Evolutionary conservation across 2,329 filamentous ascomycete genomes (phyloP), one percentile per base, ranked within the genome.

Genomic region (Sporothrix euskadiensis): DNA sequence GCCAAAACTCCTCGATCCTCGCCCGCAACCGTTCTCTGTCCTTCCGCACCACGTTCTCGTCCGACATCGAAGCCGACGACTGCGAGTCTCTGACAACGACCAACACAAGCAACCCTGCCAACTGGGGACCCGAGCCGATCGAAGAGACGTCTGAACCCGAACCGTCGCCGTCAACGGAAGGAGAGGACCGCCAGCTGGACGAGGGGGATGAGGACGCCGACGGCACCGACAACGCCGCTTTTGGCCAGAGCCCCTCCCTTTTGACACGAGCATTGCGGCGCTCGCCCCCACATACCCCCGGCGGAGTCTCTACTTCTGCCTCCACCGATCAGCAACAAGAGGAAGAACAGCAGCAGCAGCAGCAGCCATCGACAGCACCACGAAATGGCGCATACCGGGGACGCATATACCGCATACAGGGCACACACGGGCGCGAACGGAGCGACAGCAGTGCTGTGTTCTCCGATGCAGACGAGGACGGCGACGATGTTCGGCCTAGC

Each of bases 111-210:
- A 16, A 19, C 35, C 35, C 8, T 8, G 35, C 35, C 35, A 35
- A 47, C 73, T 75, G 76, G 47, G 80, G 81, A 22, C 83, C 85
- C 9, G 84, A 87, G 54, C 84, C 85, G 4, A 92, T 92, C 72
- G 80, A 84, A 69, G 90, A 92, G 79, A 85, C 89, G 3, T 68
- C 73, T 1, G 74, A 76, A 9, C 61, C 72, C 0, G 74, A 71
- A 14, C n/a, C 26, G 16, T 69, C 73, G 0, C 44, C 44, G 44
- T 49, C 74, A 10, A 16, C 70, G 16, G 35, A 52, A 1, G 74
- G 72, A 8, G 72, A 69, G 12, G 56, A 57, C 26, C 22, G 39
- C n/a, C n/a, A 66, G 26, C 49, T 44, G 39, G 59, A 26, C 56
- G 30, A 39, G 41, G 32, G n/a, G 3, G 49, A 61, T 6, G 44